Evolutionary conservation across 768 basidiomycete genomes (phyloP).

Genomic region (Kwoniella dejecticola): DNA sequence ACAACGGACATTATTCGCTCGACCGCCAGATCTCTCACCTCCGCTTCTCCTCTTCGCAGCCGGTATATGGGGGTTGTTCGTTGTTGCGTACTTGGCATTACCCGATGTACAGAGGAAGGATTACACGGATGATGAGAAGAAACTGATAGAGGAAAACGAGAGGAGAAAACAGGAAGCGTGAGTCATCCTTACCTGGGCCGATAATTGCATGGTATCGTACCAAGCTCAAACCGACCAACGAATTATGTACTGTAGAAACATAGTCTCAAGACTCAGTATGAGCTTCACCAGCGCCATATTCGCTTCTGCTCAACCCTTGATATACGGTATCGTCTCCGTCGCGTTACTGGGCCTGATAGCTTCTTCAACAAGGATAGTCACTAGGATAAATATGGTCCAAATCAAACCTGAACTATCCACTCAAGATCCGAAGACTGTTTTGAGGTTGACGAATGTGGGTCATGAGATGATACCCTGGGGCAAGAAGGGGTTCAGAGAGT

Average conservation of each 20-base stretch:
- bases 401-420: conserved; percentile 1
- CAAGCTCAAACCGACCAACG: no score
- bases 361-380: conserved; percentile 17
- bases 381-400: conserved; percentile 23
- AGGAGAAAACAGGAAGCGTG: conserved; percentile 9
- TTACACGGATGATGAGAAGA: conserved; percentile 13
- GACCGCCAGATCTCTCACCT: conserved; percentile 16
- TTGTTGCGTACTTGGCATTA: conserved; percentile 8
- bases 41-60: conserved; percentile 14
- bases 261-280: conserved; percentile 7
- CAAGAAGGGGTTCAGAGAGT: conserved; percentile 4
- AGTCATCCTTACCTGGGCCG: not conserved
- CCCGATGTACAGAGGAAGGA: conserved; percentile 12
- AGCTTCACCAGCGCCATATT: conserved; percentile 9
- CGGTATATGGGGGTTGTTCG: conserved; percentile 19
- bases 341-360: conserved; percentile 4
- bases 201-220: no score
- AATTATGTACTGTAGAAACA: conserved; percentile 15
- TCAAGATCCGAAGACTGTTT: conserved; percentile 2
- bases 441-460: conserved; percentile 25
- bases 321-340: conserved; percentile 9
- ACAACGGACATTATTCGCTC: conserved; percentile 16
- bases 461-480: conserved; percentile 21
- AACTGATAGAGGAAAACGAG: not conserved
- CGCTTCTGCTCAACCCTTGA: conserved; percentile 12